Conservation (phyloP, 2,329 filamentous ascomycete species). For the Colletotrichum zoysiae region DNA sequence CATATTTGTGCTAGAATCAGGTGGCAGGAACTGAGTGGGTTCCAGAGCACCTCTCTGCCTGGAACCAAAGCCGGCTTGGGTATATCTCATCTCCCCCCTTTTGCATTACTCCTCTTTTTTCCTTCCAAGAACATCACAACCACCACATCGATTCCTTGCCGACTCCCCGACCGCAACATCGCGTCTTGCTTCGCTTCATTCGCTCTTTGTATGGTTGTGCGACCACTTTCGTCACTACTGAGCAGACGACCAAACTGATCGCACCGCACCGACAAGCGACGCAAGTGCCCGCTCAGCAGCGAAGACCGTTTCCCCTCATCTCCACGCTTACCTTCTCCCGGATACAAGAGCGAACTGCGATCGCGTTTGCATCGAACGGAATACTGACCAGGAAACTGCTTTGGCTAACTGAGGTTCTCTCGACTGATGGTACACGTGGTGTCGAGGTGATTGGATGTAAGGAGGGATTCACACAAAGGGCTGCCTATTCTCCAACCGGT, state of each 20-base stretch:
- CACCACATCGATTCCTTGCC: conserved; percentile 17
- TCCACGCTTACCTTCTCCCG: not conserved
- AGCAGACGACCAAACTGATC: conserved; percentile 14
- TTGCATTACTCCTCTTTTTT: conserved; percentile 35
- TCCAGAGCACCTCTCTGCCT: conserved; percentile 33
- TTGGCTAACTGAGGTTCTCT: conserved; percentile 39
- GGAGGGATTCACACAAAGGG: conserved; percentile 44
- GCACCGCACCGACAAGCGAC: conserved; percentile 21
- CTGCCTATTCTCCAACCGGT: conserved; percentile 42
- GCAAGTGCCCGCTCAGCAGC: conserved; percentile 37
- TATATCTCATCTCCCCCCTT: conserved; percentile 36
- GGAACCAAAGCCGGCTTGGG: conserved; percentile 18
- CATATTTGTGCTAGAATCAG: conserved; percentile 35
- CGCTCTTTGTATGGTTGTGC: conserved; percentile 16
- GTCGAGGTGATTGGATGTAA: conserved; percentile 43
- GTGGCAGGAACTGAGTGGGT: conserved; percentile 35
- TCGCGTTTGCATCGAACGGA: not conserved
- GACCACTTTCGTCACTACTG: not conserved
- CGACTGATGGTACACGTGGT: conserved; percentile 42
- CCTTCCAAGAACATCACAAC: conserved; percentile 31
- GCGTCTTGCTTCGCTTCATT: not conserved
- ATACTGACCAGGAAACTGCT: conserved; percentile 35
- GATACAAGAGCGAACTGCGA: not conserved
- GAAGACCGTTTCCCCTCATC: conserved; percentile 10
- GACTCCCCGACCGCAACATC: conserved; percentile 13